Conservation (phyloP, 306 rosid genomes). For the barrel medic (Medicago truncatula) region MtrunA17r5.0-ANR NC_053044.1:46835501-46836000, state of each 20-base stretch:
- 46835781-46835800: constrained; percentile 5
- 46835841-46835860: constrained; percentile 18
- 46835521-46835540: constrained; percentile 93
- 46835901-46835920: constrained; percentile 29
- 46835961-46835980: constrained; percentile 7
- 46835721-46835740: constrained; percentile 30
- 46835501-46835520: constrained; percentile 86
- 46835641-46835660: constrained; percentile 60
- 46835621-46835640: constrained; percentile 96
- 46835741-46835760: constrained; percentile 24
- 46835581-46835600: constrained; percentile 93
- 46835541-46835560: constrained; percentile 96
- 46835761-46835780: constrained; percentile 4
- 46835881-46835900: constrained; percentile 19
- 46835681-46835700: constrained; percentile 30
- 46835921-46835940: constrained; percentile 19
- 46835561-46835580: constrained; percentile 98
- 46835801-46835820: constrained; percentile 4
- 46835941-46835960: constrained; percentile 30
- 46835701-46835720: constrained; percentile 1
- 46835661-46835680: constrained; percentile 17
- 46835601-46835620: constrained; percentile 98
- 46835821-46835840: constrained; percentile 29
- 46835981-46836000: constrained; percentile 26
- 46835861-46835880: constrained; percentile 24